Conservation (phyloP, 2,329 filamentous ascomycete genomes). For the Fusarium sp. region DNA sequence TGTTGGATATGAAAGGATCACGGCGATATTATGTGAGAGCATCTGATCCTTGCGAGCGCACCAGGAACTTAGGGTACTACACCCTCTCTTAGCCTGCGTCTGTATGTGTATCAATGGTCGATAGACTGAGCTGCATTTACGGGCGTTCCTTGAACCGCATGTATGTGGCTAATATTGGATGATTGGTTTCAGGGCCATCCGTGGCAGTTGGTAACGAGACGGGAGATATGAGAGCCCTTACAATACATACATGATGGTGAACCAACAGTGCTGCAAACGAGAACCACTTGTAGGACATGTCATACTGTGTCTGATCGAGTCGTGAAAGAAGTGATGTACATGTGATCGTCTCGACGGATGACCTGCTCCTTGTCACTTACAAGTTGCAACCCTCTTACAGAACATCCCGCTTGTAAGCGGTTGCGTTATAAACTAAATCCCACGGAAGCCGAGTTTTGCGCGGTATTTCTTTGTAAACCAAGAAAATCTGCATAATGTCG, state of each 20-base stretch:
- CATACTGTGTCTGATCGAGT: neutral
- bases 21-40: neutral
- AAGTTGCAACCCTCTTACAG: neutral
- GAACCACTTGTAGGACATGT: neutral
- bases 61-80: neutral
- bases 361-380: neutral
- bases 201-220: neutral
- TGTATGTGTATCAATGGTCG: neutral
- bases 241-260: neutral
- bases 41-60: neutral
- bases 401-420: neutral
- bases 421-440: neutral
- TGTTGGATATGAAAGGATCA: neutral
- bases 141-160: conserved; percentile 4
- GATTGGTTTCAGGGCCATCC: neutral
- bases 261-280: neutral
- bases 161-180: neutral
- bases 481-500: neutral
- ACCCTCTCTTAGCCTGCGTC: neutral
- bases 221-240: neutral
- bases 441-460: neutral
- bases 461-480: neutral
- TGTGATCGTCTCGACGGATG: conserved; percentile 9
- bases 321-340: neutral
- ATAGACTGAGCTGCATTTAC: conserved; percentile 2